phyloP scores from a whole-genome alignment of 306 rosid genomes.

The Cicer yamashitae region DNA sequence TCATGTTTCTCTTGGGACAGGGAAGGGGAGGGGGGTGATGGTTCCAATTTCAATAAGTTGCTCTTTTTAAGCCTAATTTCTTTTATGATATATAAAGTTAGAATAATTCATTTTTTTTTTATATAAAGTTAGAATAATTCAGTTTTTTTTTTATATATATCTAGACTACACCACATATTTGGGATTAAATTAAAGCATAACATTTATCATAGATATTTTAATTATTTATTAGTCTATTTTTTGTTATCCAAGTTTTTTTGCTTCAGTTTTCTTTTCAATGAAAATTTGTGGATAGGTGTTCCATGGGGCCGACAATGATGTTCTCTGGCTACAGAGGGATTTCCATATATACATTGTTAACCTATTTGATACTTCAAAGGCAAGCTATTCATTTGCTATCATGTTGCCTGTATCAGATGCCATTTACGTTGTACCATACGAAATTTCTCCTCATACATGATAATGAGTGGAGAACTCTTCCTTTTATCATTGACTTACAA shows the following conservation, averaged over 20 bases:
- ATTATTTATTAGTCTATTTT: conserved; percentile 12
- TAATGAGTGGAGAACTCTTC: conserved; percentile 23
- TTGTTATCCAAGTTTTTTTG: conserved; percentile 15
- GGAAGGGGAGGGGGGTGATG: not conserved
- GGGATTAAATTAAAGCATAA: conserved; percentile 8
- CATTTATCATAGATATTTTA: conserved; percentile 7
- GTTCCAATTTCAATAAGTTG: conserved; percentile 8
- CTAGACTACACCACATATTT: not conserved
- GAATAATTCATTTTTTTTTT: not conserved
- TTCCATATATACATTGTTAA: conserved; percentile 87
- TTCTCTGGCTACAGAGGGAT: conserved; percentile 93
- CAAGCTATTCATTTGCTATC: conserved; percentile 39
- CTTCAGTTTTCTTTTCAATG: conserved; percentile 26
- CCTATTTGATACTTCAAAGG: conserved; percentile 94
- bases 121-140: conserved; percentile 10
- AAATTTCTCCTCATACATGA: conserved; percentile 18
- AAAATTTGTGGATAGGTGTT: conserved; percentile 71
- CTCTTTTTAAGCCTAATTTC: conserved; percentile 13
- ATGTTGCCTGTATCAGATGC: conserved; percentile 22
- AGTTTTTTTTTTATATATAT: not conserved
- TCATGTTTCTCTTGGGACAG: conserved; percentile 16
- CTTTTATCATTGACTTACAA: conserved; percentile 30
- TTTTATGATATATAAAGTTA: not conserved
- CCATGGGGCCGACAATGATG: conserved; percentile 96
- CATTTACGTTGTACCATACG: not conserved